Conservation (phyloP, 305 asterid species). For the Fraxinus albicans region DNA sequence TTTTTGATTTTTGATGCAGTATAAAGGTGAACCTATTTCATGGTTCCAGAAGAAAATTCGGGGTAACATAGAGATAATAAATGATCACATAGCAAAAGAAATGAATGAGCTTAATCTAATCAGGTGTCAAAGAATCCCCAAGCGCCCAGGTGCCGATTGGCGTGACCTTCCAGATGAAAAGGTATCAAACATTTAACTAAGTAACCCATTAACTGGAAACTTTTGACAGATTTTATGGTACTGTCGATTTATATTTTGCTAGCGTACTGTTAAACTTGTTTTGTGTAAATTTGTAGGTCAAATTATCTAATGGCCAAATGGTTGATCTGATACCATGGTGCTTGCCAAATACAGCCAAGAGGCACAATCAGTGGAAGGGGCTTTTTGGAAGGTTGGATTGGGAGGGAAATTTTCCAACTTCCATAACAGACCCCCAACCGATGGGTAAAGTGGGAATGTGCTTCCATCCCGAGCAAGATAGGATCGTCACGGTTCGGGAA, state of each 20-base stretch:
- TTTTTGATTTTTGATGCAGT: constrained; percentile 28
- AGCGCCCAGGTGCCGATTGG: constrained; percentile 53
- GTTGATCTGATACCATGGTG: constrained; percentile 61
- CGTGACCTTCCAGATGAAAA: constrained; percentile 56
- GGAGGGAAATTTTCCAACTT: constrained; percentile 56
- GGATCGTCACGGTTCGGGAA: constrained; percentile 74
- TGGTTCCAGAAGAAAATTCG: constrained; percentile 54
- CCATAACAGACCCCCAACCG: constrained; percentile 57
- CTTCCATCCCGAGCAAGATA: constrained; percentile 53
- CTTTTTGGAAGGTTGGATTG: constrained; percentile 57
- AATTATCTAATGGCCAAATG: constrained; percentile 42
- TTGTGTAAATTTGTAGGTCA: constrained; percentile 32
- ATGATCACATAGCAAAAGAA: constrained; percentile 54
- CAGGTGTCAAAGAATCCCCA: constrained; percentile 50
- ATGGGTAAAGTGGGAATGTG: constrained; percentile 64
- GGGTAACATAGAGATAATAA: constrained; percentile 29
- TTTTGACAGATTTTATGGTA: neutral
- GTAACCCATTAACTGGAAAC: neutral
- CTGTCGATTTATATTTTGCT: neutral
- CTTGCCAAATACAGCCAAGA: constrained; percentile 52
- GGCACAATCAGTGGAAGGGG: constrained; percentile 66
- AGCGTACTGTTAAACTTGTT: neutral
- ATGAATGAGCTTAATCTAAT: constrained; percentile 52
- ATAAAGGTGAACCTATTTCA: constrained; percentile 42
- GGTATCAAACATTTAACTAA: constrained; percentile 27